Evolutionary conservation across 2,329 filamentous ascomycete genomes (phyloP), one percentile per base, ranked within the genome.

Genomic region (Didymella lethalis): DNA sequence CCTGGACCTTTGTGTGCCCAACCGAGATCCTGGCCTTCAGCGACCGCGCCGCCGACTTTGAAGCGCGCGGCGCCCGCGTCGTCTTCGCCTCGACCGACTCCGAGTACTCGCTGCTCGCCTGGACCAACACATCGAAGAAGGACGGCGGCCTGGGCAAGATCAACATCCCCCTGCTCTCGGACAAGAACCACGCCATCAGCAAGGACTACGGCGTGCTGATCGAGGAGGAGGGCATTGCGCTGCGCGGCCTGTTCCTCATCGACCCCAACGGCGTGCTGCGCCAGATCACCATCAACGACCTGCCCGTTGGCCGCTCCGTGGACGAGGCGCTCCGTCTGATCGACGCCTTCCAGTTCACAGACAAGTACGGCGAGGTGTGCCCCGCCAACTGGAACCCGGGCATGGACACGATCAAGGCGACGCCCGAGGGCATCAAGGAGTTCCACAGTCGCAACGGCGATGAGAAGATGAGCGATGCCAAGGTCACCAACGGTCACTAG

Each of bases 1-100:
- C 88, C 69, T 89, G 87, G 82, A 88, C 86, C 66, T 89, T 88
- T 66, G 86, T 89, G 72, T 89, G 86, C 80, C 85, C 85, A 28
- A 86, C 85, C 72, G 85, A 89, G 77, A 88, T 89, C 77, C 83
- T 87, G 69, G 85, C 86, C 70, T 89, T 85, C 79, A 86, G 84
- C 75, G 84, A 87, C 56, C 84, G 85, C 53, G 80, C 85, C n/a
- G 73, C 83, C 54, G 84, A 86, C 67, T 88, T 89, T 77, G 78
- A 80, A 60, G 81, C 79, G 59, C 84, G 87, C 71, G 84, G 84
- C 74, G 86, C 85, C 62, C 78, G 81, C 57, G 85, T 89, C 54
- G 81, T 87, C 57, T 87, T 86, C 69, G 78, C 86, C 54, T 86
- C 83, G 55, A 88, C 86, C 66, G 87, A 89, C 76, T 85, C 81